Conservation (phyloP, 495 filamentous ascomycete genomes). For the Lophiostoma macrostomum region DNA sequence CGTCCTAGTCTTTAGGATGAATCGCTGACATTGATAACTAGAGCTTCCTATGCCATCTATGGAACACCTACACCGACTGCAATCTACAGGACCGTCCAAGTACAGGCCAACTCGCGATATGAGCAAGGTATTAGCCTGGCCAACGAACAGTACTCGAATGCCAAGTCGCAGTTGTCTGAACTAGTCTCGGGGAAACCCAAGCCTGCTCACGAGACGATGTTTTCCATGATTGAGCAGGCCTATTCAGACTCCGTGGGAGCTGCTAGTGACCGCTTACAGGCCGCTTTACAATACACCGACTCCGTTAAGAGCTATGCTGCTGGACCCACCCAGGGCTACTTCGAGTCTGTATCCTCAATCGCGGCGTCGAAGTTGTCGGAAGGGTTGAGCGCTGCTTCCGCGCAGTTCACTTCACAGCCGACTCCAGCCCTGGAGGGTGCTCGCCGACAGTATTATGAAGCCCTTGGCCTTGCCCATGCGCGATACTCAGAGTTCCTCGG, state of each 20-base stretch:
- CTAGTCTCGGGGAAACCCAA: slow-evolving; percentile 66
- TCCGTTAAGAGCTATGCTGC: slow-evolving; percentile 39
- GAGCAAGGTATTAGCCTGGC: slow-evolving; percentile 58
- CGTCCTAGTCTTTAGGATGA: not conserved
- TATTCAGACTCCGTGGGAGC: slow-evolving; percentile 64
- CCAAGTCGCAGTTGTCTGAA: slow-evolving; percentile 60
- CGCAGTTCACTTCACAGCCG: slow-evolving; percentile 60
- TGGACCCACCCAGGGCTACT: slow-evolving; percentile 45
- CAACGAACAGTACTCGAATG: slow-evolving; percentile 61
- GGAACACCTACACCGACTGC: slow-evolving; percentile 51
- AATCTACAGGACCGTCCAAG: slow-evolving; percentile 42
- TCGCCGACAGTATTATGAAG: slow-evolving; percentile 72
- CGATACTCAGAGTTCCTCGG: slow-evolving; percentile 70
- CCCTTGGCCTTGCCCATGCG: slow-evolving; percentile 71
- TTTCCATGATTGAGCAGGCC: slow-evolving; percentile 63
- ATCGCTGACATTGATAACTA: slow-evolving; percentile 32
- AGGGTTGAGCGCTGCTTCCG: slow-evolving; percentile 61
- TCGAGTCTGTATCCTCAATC: slow-evolving; percentile 60
- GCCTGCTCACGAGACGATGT: slow-evolving; percentile 58
- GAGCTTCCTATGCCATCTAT: slow-evolving; percentile 62
- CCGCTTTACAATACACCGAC: slow-evolving; percentile 44
- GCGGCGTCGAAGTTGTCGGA: slow-evolving; percentile 63
- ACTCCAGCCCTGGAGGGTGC: slow-evolving; percentile 58
- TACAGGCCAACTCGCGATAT: slow-evolving; percentile 58
- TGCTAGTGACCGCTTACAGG: slow-evolving; percentile 57